Evolutionary conservation across 1,284 basidiomycete species (phyloP), one percentile per base, ranked within the genome.

Genomic region (Moesziomyces sp.): DNA sequence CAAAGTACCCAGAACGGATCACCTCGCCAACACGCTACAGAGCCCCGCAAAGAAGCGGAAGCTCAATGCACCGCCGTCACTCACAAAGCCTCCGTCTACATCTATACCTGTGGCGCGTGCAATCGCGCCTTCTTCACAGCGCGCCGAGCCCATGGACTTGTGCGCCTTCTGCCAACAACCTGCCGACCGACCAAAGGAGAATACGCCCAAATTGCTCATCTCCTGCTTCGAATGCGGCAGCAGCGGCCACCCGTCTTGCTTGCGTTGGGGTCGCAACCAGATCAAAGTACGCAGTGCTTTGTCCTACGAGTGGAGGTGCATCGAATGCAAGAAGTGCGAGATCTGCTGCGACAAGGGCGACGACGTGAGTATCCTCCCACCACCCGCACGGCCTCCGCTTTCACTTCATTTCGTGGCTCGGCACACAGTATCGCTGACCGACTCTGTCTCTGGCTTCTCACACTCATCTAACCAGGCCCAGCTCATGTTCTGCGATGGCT

Each of bases 321-420:
- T 90, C 55, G 93, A 96, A 76, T 98, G 96, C 87, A 98, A 97
- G 87, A 90, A 87, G 55, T 99, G 96, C 84, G 93, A 97, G 85
- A 86, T 92, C 60, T 99, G 96, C 83, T 85, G 88, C 48, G 86
- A 90, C 81, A 94, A 94, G 83, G 93, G 91, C 35, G 91, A 94
- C 83, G 94, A 96, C 85, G 94, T 95, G 86, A 87, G 92, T 87
- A 3, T 43, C 40, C 19, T 19, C 19, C 46, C 52, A 21, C 28
- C 35, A 16, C 18, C 13, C 16, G n/a, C 40, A 3, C 21, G 28
- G 5, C 16, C 57, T 11, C 13, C n/a, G 45, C 49, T n/a, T 28
- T 23, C 63, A 65, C 44, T 47, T 48, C 67, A 63, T 63, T 63
- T 51, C 35, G 43, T 21, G 8, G 0, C n/a, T 3, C 35, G 55